phyloP scores from a whole-genome alignment of 2,329 filamentous ascomycete genomes.

The Pyrenochaeta sp. region DNA sequence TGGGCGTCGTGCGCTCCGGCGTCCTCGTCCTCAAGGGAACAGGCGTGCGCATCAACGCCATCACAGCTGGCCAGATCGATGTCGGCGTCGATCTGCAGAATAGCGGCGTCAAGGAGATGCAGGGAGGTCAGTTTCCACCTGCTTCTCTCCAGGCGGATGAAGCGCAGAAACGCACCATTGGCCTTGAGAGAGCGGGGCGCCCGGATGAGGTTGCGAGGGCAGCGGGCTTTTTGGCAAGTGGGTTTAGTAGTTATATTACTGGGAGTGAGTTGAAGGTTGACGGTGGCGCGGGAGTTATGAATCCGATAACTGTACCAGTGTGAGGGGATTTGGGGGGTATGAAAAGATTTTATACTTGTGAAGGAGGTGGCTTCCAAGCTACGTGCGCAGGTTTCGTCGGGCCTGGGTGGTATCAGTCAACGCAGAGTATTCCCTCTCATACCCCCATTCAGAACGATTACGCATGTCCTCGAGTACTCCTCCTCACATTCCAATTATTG shows the following conservation, averaged over 20 bases:
- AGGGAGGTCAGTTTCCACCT: constrained; percentile 65
- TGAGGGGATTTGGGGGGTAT: too few relatives aligned
- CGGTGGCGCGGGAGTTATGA: constrained; percentile 61
- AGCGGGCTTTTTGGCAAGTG: constrained; percentile 69
- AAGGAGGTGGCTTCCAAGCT: too few relatives aligned
- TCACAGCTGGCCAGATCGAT: constrained; percentile 58
- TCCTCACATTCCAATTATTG: too few relatives aligned
- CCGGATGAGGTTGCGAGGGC: constrained; percentile 68
- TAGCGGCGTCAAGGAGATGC: constrained; percentile 47
- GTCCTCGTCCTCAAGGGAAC: constrained; percentile 66
- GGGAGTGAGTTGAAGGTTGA: constrained; percentile 70
- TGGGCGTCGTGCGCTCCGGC: constrained; percentile 68
- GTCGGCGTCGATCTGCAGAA: constrained; percentile 57
- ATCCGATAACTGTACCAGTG: constrained; percentile 50
- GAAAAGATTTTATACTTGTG: too few relatives aligned
- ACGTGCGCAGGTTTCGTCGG: too few relatives aligned
- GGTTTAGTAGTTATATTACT: constrained; percentile 70
- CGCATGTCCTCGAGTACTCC: too few relatives aligned
- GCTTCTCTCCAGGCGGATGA: constrained; percentile 60
- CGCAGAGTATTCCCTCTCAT: too few relatives aligned
- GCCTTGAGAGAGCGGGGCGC: constrained; percentile 65
- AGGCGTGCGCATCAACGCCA: constrained; percentile 67
- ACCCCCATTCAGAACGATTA: too few relatives aligned
- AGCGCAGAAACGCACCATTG: constrained; percentile 61
- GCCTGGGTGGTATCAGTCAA: too few relatives aligned